Conservation (phyloP, 2,329 filamentous ascomycete species). For the Penicillium capsulatum region DNA sequence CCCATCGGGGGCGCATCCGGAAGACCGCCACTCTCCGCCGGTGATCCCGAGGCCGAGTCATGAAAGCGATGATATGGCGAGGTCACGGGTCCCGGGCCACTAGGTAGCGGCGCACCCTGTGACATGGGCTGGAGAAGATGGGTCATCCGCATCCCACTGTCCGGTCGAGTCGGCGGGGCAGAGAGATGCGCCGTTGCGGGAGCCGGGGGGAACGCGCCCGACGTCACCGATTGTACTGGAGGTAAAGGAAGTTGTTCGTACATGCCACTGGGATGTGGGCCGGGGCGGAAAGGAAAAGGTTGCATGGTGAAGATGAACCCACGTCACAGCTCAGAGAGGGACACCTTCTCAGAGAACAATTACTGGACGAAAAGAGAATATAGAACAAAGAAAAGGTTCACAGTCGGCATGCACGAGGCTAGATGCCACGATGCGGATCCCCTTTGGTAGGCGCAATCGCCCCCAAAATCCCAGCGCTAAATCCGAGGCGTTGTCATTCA, state of each 20-base stretch:
- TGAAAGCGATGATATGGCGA: constrained; percentile 38
- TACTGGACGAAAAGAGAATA: no score
- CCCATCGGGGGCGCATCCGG: constrained; percentile 36
- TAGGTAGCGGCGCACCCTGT: constrained; percentile 19
- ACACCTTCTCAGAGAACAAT: no score
- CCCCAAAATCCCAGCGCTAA: no score
- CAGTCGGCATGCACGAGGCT: no score
- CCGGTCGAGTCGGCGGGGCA: constrained; percentile 37
- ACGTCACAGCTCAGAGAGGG: not conserved
- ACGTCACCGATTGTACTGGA: constrained; percentile 36
- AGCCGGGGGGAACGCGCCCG: constrained; percentile 27
- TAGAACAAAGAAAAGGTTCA: no score
- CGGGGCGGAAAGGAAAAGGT: constrained; percentile 30
- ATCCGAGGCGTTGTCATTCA: not conserved
- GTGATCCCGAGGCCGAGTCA: constrained; percentile 39
- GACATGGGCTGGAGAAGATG: constrained; percentile 39
- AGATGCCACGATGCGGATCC: no score
- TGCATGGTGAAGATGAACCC: constrained; percentile 26
- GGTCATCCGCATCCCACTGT: constrained; percentile 40
- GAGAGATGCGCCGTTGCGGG: constrained; percentile 29
- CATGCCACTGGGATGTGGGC: constrained; percentile 23
- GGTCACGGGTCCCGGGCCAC: constrained; percentile 17
- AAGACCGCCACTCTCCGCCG: constrained; percentile 34
- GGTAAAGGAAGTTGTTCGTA: constrained; percentile 28
- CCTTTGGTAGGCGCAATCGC: no score